Evolutionary conservation across 306 rosid genomes (phyloP), one percentile per base, ranked within the genome.

Genomic region (Neltuma alba): DNA sequence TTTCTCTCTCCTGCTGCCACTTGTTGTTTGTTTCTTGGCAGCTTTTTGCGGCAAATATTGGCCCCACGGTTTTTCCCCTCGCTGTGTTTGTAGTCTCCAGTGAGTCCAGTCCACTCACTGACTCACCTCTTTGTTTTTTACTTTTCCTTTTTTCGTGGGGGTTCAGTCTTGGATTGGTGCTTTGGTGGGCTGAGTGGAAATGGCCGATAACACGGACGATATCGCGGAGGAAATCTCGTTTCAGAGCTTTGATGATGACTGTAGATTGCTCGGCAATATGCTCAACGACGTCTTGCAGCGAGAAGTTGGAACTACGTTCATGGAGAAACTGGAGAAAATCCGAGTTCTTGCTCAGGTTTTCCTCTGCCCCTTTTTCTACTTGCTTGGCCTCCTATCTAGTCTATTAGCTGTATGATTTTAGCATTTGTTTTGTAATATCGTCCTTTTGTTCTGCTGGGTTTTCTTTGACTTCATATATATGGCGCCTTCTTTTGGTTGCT

Each of bases 121-220:
- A 9, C 33, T 25, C 64, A 1, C 33, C 8, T 4, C 27, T 1
- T 3, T 57, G 11, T 23, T 41, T 23, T n/a, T 60, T 21, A 60
- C 78, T 0, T 61, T 12, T 52, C 66, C 25, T 13, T 13, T 21
- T 61, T 41, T 48, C 6, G 2, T 3, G 48, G 41, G 33, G 38
- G 30, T 20, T 20, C 3, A 20, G 64, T 6, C 18, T 30, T 18
- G 20, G 33, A 50, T 1, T 36, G 6, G 48, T 13, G 6, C 38
- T 68, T 28, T n/a, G 9, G 25, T 21, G 9, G 23, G 34, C 36
- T 52, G 42, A 62, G 50, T 33, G 14, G 50, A 81, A 80, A 94
- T 94, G 98, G 89, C 98, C 63, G 98, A 94, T 84, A 92, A 92
- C 15, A 94, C 97, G 3, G 98, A 94, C 36, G 98, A 94, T 45